phyloP scores from a whole-genome alignment of 2,329 filamentous ascomycete genomes.

The Mycosphaerella arachidis region DNA sequence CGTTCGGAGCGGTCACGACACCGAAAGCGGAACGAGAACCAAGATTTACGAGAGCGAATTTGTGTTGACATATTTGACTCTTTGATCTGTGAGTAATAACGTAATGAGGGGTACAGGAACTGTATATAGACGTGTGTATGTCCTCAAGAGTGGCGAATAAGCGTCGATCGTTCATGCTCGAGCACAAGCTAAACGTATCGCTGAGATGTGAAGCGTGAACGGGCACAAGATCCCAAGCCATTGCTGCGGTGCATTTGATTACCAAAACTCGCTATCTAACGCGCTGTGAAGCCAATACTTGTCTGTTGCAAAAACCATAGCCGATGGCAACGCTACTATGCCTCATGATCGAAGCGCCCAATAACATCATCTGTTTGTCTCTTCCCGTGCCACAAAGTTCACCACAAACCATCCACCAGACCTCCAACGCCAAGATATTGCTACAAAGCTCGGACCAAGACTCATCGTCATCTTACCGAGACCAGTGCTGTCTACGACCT shows the following conservation, averaged over 20 bases:
- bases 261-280: background rate
- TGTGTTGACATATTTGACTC: background rate
- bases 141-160: too few species aligned
- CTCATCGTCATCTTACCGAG: background rate
- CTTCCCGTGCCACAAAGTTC: background rate
- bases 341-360: background rate
- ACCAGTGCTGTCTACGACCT: slow-evolving; percentile 8
- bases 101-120: background rate
- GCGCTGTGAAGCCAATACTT: background rate
- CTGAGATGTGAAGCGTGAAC: too few species aligned
- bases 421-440: background rate
- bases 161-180: too few species aligned
- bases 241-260: background rate
- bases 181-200: too few species aligned
- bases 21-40: background rate
- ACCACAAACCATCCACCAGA: background rate
- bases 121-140: too few species aligned
- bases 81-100: background rate
- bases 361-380: background rate
- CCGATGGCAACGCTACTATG: background rate
- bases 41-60: slow-evolving; percentile 1
- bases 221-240: too few species aligned
- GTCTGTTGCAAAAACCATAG: background rate
- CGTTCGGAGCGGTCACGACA: background rate
- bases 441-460: background rate